Conservation (phyloP, 805 yeast genomes). For the Candida fluviatilis region DNA sequence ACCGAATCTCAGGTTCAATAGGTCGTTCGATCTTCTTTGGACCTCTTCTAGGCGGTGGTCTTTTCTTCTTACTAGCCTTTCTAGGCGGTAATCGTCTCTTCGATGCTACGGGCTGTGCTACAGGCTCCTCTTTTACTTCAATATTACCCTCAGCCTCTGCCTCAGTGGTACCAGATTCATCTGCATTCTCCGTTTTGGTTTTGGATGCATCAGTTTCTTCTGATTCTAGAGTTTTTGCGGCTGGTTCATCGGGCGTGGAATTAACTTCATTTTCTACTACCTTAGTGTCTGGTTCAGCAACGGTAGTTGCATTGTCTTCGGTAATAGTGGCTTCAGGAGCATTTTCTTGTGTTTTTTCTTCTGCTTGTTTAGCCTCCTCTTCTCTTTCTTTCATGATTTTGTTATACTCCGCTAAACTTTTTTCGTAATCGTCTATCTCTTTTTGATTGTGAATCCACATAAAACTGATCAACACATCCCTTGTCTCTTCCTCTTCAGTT, state of each 20-base stretch:
- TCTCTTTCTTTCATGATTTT: slow-evolving; percentile 22
- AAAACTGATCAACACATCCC: slow-evolving; percentile 46
- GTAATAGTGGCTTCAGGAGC: slow-evolving; percentile 8
- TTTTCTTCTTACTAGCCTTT: slow-evolving; percentile 12
- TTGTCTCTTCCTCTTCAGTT: slow-evolving; percentile 17
- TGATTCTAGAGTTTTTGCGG: too few relatives aligned
- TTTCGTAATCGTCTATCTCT: slow-evolving; percentile 46
- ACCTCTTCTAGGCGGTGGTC: slow-evolving; percentile 10
- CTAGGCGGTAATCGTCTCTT: slow-evolving; percentile 16
- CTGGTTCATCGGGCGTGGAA: slow-evolving; percentile 13
- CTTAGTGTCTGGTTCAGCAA: slow-evolving; percentile 10
- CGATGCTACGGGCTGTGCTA: slow-evolving; percentile 9
- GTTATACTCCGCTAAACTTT: slow-evolving; percentile 26
- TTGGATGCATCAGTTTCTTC: slow-evolving; percentile 9
- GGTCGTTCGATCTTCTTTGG: slow-evolving; percentile 27
- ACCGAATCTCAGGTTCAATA: slow-evolving; percentile 42
- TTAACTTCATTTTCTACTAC: slow-evolving; percentile 11
- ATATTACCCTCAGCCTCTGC: too few relatives aligned
- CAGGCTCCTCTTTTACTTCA: slow-evolving; percentile 9
- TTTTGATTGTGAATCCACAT: slow-evolving; percentile 47
- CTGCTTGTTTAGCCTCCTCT: slow-evolving; percentile 21
- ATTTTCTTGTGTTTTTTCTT: slow-evolving; percentile 22
- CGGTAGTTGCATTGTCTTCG: slow-evolving; percentile 6
- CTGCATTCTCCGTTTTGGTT: slow-evolving; percentile 8
- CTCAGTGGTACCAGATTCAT: slow-evolving; percentile 11